These are phyloP conservation scores for Stenocarpella maydis DNA, from an alignment of 2,329 filamentous ascomycete genomes.

Conservation along the genomic window DNA sequence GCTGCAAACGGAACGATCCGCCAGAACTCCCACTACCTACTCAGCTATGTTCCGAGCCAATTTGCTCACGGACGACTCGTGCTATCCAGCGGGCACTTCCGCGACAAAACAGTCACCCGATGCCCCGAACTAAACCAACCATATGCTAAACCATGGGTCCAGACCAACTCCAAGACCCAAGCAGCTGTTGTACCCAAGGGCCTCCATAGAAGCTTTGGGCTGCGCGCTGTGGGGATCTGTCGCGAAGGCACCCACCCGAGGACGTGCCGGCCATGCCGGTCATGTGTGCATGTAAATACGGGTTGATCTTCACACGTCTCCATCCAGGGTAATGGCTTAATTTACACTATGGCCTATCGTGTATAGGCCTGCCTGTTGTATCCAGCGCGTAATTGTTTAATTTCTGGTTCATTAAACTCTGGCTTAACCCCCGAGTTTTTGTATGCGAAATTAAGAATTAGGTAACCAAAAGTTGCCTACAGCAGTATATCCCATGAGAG, in stretches of 20 bases:
- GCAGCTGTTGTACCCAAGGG: neutral
- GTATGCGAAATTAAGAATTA: too few species aligned
- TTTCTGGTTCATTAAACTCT: too few species aligned
- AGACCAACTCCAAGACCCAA: neutral
- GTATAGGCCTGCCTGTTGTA: neutral
- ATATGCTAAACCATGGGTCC: neutral
- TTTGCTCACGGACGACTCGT: neutral
- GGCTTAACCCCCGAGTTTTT: neutral
- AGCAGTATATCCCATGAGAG: too few species aligned
- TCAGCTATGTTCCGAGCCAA: neutral
- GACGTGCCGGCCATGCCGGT: too few species aligned
- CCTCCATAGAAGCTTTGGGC: neutral
- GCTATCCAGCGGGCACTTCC: neutral
- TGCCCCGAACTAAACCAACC: neutral
- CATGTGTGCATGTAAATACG: too few species aligned
- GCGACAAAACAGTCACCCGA: neutral
- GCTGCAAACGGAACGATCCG: neutral
- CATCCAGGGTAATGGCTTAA: too few species aligned
- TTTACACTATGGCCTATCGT: too few species aligned
- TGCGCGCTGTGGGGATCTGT: neutral
- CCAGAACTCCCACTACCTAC: neutral
- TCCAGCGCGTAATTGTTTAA: too few species aligned
- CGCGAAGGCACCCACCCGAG: too few species aligned
- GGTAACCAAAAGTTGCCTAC: too few species aligned
- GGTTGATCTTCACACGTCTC: neutral